Evolutionary conservation across 148 eudicot genomes (phyloP), one percentile per base, ranked within the genome.

Genomic region (Suaeda aralocaspica): DNA sequence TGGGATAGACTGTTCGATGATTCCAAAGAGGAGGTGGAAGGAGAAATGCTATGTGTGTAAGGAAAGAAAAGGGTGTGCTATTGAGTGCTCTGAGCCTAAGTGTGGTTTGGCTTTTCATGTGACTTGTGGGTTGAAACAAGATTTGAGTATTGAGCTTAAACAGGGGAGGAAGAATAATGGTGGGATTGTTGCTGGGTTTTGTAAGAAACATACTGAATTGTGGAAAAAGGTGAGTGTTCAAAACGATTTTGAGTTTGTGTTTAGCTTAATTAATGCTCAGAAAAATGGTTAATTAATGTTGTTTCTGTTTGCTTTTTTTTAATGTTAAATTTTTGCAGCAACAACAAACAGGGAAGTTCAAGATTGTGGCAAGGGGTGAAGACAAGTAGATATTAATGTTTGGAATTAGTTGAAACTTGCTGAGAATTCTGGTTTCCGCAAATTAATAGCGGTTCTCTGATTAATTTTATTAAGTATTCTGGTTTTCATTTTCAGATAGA

Each of bases 281-380:
- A n/a, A n/a, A 28, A 24, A n/a, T 30, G 44, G 59, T 12, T 56
- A 29, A 16, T 28, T 41, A 33, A 61, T 39, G 25, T 8, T 1
- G 16, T 59, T 33, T 49, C 22, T 28, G 6, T 49, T 51, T 22
- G 49, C 61, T 59, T 30, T 19, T 68, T 76, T 60, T 41, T n/a
- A n/a, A 57, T 53, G 5, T 67, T n/a, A 50, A 74, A 3, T 36
- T 83, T 82, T 81, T 86, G 85, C 91, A 94, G 97, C 98, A 94
- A 89, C 87, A 94, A 66, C 77, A 75, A 55, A 87, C 91, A n/a
- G 98, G 98, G 45, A 91, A 86, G 88, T 94, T 78, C 96, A 94
- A 81, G 91, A 94, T 94, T 69, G 97, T 94, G 74, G 96, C 98
- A 3, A 85, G 92, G 63, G 82, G 83, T 49, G 63, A 67, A 16